Conservation (phyloP, 257 asterid species). For the Gynochthodes officinalis region DNA sequence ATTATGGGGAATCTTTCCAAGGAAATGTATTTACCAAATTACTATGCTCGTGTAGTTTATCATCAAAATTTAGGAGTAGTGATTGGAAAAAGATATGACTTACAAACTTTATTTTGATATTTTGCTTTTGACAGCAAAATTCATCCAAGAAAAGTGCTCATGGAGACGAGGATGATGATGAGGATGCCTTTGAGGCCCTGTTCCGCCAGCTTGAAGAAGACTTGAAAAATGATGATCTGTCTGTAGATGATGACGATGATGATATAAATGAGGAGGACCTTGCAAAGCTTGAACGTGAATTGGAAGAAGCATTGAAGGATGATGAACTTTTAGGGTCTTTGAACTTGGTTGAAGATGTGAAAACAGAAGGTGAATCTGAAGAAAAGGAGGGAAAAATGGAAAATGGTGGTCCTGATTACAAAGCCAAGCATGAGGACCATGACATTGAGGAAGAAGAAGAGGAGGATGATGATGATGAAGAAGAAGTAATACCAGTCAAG, state of each 20-base stretch:
- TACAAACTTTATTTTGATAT: slow-evolving; percentile 13
- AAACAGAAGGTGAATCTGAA: slow-evolving; percentile 28
- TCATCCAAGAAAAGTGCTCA: slow-evolving; percentile 23
- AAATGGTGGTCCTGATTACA: slow-evolving; percentile 20
- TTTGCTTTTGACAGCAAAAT: slow-evolving; percentile 36
- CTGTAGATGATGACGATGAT: slow-evolving; percentile 46
- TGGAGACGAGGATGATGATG: slow-evolving; percentile 57
- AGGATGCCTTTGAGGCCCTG: slow-evolving; percentile 93
- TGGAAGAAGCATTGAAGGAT: slow-evolving; percentile 82
- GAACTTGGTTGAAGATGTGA: slow-evolving; percentile 32
- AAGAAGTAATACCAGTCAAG: slow-evolving; percentile 44
- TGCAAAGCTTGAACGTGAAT: slow-evolving; percentile 68
- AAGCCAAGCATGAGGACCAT: slow-evolving; percentile 21
- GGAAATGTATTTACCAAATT: not conserved
- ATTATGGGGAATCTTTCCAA: not conserved
- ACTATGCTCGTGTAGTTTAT: not conserved
- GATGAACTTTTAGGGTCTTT: slow-evolving; percentile 64
- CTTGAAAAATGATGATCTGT: slow-evolving; percentile 62
- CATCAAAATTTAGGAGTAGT: not conserved
- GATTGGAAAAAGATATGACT: not conserved
- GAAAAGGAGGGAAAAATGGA: slow-evolving; percentile 33
- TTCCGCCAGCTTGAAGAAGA: slow-evolving; percentile 86
- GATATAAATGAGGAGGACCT: slow-evolving; percentile 80
- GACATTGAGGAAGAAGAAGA: slow-evolving; percentile 31
- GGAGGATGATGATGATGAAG: slow-evolving; percentile 32